These are phyloP conservation scores for Fusarium guadeloupense DNA, from an alignment of 2,329 filamentous ascomycete species.

Conservation along the genomic window DNA sequence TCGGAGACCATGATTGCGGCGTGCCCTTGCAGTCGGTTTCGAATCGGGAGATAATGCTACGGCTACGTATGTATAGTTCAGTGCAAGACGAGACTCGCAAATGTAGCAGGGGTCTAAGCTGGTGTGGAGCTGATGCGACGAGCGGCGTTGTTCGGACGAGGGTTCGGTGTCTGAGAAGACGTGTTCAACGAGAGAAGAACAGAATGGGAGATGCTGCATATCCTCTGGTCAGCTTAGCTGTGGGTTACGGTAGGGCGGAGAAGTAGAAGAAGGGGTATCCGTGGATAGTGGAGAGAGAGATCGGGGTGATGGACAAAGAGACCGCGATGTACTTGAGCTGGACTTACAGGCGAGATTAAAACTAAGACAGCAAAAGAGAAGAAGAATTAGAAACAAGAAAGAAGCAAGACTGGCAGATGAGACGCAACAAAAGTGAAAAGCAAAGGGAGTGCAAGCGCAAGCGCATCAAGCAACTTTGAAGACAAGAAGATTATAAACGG, in stretches of 20 bases:
- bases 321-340: background rate
- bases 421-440: constrained; percentile 33
- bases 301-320: constrained; percentile 17
- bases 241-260: constrained; percentile 25
- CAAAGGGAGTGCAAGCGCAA: constrained; percentile 38
- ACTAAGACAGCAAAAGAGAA: constrained; percentile 20
- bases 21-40: constrained; percentile 11
- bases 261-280: constrained; percentile 20
- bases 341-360: constrained; percentile 35
- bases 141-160: constrained; percentile 9
- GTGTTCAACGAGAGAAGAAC: constrained; percentile 21
- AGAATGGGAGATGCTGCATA: constrained; percentile 34
- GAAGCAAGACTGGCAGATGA: constrained; percentile 24
- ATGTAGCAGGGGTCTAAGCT: constrained; percentile 28
- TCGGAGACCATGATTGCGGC: constrained; percentile 82
- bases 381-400: constrained; percentile 9
- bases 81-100: constrained; percentile 18
- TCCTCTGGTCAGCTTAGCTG: constrained; percentile 30
- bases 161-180: constrained; percentile 9
- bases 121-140: constrained; percentile 22
- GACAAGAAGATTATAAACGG: constrained; percentile 28
- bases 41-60: constrained; percentile 9
- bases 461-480: constrained; percentile 29
- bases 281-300: constrained; percentile 36
- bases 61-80: constrained; percentile 28